Conservation (phyloP, 108 stramenopile genomes). For the Nitzschia sp. region DNA sequence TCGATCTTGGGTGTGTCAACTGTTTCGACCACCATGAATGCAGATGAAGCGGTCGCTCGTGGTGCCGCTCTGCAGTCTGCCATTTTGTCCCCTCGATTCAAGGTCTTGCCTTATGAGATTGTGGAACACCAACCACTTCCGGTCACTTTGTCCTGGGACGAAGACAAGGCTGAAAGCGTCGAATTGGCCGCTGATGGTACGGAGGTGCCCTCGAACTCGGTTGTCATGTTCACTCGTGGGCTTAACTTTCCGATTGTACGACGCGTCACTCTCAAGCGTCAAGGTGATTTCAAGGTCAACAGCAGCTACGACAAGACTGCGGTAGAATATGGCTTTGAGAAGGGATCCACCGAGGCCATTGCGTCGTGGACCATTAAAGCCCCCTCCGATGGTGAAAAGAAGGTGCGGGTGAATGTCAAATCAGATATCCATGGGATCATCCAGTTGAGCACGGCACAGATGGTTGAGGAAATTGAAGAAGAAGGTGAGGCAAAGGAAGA, state of each 20-base stretch:
- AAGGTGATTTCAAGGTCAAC: slow-evolving; percentile 77
- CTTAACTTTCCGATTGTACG: slow-evolving; percentile 91
- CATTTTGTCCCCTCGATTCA: slow-evolving; percentile 95
- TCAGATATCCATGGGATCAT: slow-evolving; percentile 93
- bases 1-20: slow-evolving; percentile 60
- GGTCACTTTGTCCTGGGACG: slow-evolving; percentile 92
- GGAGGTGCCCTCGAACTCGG: slow-evolving; percentile 73
- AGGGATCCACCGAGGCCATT: slow-evolving; percentile 51
- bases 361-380: slow-evolving; percentile 69
- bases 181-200: slow-evolving; percentile 60
- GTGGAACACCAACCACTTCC: slow-evolving; percentile 87
- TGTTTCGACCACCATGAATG: slow-evolving; percentile 96
- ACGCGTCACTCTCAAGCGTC: slow-evolving; percentile 86
- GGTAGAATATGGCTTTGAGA: slow-evolving; percentile 42
- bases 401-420: slow-evolving; percentile 97
- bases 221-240: slow-evolving; percentile 90
- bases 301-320: slow-evolving; percentile 70
- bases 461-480: slow-evolving; percentile 92
- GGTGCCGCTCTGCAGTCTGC: slow-evolving; percentile 97
- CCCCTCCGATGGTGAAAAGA: slow-evolving; percentile 65
- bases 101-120: slow-evolving; percentile 96
- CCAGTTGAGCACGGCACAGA: slow-evolving; percentile 86
- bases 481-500: slow-evolving; percentile 59
- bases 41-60: slow-evolving; percentile 95
- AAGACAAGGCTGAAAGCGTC: slow-evolving; percentile 49